Base-by-base conservation (phyloP, 768 basidiomycete genomes). In the Amanita thiersii region DNA sequence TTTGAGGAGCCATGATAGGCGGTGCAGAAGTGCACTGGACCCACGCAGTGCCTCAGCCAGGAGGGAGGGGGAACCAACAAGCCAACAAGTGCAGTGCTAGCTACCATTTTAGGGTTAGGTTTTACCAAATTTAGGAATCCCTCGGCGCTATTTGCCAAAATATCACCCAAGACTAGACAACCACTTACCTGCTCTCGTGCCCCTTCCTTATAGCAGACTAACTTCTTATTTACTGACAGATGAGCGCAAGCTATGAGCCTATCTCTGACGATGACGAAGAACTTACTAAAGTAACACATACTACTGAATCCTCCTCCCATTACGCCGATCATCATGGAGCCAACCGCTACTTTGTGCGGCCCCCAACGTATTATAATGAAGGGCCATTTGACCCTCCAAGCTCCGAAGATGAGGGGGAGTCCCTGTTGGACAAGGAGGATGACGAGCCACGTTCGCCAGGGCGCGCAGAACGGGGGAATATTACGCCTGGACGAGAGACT, bases 301-400 rank as follows among this genome's bases (percentile, higher is more conserved):
- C 37, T 24, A 9, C 34, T 4, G 29, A 21, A 3, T 14, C 38
- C 10, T n/a, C n/a, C n/a, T 28, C 38, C 3, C 21, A 9, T 18
- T 44, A 43, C 17, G 19, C 14, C 1, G 41, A 28, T n/a, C 11
- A 34, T 34, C 23, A 12, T 8, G 31, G 6, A 11, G 18, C 8
- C 21, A 40, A 38, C 23, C 11, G 26, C 26, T 28, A 28, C 26
- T 19, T 25, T 23, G 24, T n/a, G 24, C 14, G 55, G 9, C 63
- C 65, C 4, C 51, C 54, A 21, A 59, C 53, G 4, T 88, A 88
- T 60, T 88, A 88, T 49, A 80, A 72, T 21, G 85, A 87, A 14
- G 84, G 86, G 0, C 69, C 77, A 0, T 89, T 87, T 52, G 81
- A 86, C 49, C 70, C 81, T 15, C 82, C 85, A 5, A 84, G 81